Evolutionary conservation across 2,329 filamentous ascomycete genomes (phyloP).

Genomic region (Chrysosporium keratinophilum): DNA sequence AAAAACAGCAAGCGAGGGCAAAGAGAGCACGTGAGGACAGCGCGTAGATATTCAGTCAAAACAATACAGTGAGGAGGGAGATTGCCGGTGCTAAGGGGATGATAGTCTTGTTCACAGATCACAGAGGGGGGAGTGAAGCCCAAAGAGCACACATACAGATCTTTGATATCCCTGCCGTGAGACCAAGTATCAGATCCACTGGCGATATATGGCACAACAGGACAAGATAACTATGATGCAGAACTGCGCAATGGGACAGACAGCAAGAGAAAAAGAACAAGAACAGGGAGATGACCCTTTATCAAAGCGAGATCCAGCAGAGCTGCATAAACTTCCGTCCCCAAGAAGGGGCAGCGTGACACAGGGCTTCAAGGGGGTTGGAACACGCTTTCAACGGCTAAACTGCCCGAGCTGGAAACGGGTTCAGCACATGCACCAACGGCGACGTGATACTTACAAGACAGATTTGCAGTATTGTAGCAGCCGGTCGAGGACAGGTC

Average conservation of each 20-base stretch:
- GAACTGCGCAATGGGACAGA: neutral
- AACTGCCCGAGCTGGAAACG: neutral
- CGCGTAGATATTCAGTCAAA: neutral
- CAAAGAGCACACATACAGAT: neutral
- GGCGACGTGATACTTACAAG: neutral
- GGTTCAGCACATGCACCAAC: neutral
- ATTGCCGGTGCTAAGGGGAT: neutral
- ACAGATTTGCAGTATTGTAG: neutral
- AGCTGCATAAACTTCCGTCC: too few relatives aligned
- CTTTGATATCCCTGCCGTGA: too few relatives aligned
- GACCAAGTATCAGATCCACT: too few relatives aligned
- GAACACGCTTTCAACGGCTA: neutral
- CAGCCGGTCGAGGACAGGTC: neutral
- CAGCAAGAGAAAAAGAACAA: neutral
- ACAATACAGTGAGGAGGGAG: neutral
- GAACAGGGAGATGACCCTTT: neutral
- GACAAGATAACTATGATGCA: neutral
- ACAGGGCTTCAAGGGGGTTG: neutral
- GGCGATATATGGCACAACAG: too few relatives aligned
- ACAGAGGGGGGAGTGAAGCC: neutral
- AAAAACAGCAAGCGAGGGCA: constrained; percentile 3
- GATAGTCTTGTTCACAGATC: neutral
- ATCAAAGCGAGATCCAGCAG: too few relatives aligned
- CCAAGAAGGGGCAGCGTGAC: too few relatives aligned
- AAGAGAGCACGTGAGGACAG: neutral